Conservation (phyloP, 2,329 filamentous ascomycete genomes). For the Cercospora nicotianae region DNA sequence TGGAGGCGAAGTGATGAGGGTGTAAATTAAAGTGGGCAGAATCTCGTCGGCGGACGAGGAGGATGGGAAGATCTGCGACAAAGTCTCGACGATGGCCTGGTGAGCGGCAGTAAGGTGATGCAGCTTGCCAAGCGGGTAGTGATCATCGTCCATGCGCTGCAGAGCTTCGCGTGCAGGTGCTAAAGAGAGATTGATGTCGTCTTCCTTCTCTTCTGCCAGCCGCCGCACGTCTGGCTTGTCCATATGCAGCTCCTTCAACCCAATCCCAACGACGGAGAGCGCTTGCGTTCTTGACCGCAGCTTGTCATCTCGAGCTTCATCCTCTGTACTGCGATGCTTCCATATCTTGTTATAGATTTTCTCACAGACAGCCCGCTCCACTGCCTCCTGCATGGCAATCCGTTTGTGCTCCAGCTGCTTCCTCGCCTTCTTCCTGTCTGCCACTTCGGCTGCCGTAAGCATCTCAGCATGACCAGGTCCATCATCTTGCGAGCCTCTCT, state of each 20-base stretch:
- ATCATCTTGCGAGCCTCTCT: conserved; percentile 36
- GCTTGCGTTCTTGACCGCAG: conserved; percentile 91
- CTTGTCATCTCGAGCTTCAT: conserved; percentile 93
- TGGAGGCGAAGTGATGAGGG: conserved; percentile 84
- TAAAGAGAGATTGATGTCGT: conserved; percentile 72
- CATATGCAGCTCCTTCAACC: conserved; percentile 78
- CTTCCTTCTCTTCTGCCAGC: conserved; percentile 53
- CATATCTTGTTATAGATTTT: conserved; percentile 77
- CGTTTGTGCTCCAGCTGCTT: conserved; percentile 77
- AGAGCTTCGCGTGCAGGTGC: conserved; percentile 67
- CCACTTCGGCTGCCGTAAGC: conserved; percentile 83
- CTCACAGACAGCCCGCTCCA: conserved; percentile 66
- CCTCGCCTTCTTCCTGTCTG: conserved; percentile 74
- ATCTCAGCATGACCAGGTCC: conserved; percentile 58
- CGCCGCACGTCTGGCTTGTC: conserved; percentile 62
- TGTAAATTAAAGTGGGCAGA: conserved; percentile 93
- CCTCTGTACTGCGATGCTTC: conserved; percentile 85
- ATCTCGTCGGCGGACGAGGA: conserved; percentile 94
- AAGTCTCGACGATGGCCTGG: conserved; percentile 89
- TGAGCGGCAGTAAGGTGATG: conserved; percentile 85
- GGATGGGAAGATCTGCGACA: conserved; percentile 65
- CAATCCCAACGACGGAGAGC: conserved; percentile 86
- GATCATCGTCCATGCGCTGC: conserved; percentile 78
- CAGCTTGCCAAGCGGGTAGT: conserved; percentile 87
- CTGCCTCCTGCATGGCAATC: conserved; percentile 78